Percentiles rank a stretch among this genome's conserved stretches.
Evolutionary conservation across 2,329 filamentous ascomycete species (phyloP).

Genomic region (Aspergillus vadensis): DNA sequence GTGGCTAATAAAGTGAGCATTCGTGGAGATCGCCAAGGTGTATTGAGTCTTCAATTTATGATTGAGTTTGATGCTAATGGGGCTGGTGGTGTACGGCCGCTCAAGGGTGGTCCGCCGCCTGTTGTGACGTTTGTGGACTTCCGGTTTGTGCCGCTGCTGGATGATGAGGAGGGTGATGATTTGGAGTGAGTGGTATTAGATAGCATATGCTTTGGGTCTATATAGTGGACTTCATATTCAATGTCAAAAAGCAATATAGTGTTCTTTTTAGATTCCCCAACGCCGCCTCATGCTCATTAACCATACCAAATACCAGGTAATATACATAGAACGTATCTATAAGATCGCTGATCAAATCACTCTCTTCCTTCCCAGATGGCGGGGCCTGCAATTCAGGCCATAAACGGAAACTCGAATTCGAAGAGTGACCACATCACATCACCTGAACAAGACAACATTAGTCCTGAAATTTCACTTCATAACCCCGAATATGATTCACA

Average conservation of each 20-base stretch:
- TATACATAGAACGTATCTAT: neutral
- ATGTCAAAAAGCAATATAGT: neutral
- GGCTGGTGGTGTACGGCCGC: constrained; percentile 22
- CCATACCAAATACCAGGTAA: neutral
- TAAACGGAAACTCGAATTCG: neutral
- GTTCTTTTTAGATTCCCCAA: neutral
- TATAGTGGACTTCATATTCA: neutral
- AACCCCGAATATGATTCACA: no score
- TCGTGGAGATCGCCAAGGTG: constrained; percentile 82
- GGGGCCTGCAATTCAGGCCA: neutral
- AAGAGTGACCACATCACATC: neutral
- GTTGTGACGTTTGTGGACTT: constrained; percentile 52
- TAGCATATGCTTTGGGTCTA: neutral
- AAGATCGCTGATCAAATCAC: neutral
- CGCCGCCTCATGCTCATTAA: neutral
- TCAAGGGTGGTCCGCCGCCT: constrained; percentile 25
- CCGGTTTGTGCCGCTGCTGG: constrained; percentile 49
- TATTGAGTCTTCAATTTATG: constrained; percentile 94
- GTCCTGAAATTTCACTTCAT: constrained; percentile 13
- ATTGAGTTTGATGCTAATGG: constrained; percentile 73
- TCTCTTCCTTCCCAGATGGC: neutral
- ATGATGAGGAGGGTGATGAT: constrained; percentile 37
- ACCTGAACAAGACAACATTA: neutral
- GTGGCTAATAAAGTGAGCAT: constrained; percentile 90
- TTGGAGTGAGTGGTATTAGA: neutral